Conservation (phyloP, 192 early-diverging fungal genomes). For the Dispira simplex region DNA sequence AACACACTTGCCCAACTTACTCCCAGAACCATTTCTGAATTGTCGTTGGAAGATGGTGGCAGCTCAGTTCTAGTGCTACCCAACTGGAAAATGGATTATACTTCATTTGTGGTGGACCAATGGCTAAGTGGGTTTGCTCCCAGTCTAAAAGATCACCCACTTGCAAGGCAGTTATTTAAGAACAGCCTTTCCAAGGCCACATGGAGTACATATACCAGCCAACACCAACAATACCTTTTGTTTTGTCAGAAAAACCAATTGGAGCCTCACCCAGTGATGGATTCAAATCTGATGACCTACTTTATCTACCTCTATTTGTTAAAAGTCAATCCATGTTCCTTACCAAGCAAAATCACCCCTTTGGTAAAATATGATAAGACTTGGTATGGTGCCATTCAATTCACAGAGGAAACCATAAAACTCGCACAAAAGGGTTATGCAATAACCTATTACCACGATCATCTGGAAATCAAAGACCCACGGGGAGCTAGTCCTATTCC, state of each 20-base stretch:
- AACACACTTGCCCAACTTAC: not conserved
- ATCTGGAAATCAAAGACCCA: not conserved
- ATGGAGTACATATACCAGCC: not conserved
- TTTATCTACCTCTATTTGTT: not conserved
- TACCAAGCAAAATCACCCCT: not conserved
- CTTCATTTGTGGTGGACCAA: not conserved
- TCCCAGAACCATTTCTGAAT: constrained; percentile 3
- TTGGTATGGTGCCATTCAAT: not conserved
- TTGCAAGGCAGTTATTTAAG: not conserved
- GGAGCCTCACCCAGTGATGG: not conserved
- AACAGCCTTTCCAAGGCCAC: constrained; percentile 3
- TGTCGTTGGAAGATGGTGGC: not conserved
- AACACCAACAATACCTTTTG: not conserved
- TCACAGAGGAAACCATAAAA: not conserved
- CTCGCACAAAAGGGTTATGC: not conserved
- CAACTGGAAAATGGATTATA: not conserved
- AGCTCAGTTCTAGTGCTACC: not conserved
- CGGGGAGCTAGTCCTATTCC: not conserved
- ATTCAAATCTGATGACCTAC: not conserved
- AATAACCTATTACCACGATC: not conserved
- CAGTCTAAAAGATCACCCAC: not conserved
- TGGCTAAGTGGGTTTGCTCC: not conserved
- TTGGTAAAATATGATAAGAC: not conserved
- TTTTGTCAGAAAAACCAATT: not conserved
- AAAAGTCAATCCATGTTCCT: not conserved